Evolutionary conservation across 2,329 filamentous ascomycete genomes (phyloP).

Genomic region (Periconia sp.): DNA sequence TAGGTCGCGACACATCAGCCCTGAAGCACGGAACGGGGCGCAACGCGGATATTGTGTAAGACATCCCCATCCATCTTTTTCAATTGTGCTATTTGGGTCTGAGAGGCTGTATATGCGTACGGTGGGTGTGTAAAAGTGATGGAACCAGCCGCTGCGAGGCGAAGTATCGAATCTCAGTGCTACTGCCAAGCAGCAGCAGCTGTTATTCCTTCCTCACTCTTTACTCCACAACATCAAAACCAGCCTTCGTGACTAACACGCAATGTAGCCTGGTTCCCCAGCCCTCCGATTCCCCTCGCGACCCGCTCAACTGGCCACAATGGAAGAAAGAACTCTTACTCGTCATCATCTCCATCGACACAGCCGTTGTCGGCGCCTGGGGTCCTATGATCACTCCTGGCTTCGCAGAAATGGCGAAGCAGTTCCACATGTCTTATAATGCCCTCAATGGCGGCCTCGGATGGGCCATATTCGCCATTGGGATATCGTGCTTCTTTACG

Average conservation of each 20-base stretch:
- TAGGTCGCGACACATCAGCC: slow-evolving; percentile 25
- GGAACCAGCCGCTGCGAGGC: too few species aligned
- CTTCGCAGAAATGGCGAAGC: slow-evolving; percentile 17
- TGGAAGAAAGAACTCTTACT: slow-evolving; percentile 26
- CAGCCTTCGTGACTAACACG: too few species aligned
- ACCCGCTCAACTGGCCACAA: slow-evolving; percentile 25
- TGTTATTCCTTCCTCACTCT: too few species aligned
- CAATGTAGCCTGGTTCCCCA: slow-evolving; percentile 13
- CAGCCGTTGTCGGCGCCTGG: slow-evolving; percentile 24
- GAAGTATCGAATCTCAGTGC: too few species aligned
- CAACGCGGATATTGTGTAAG: slow-evolving; percentile 25
- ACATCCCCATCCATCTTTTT: too few species aligned
- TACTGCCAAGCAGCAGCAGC: too few species aligned
- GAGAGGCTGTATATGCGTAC: too few species aligned
- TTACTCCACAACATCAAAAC: too few species aligned
- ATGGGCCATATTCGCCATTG: slow-evolving; percentile 27
- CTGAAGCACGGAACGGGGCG: slow-evolving; percentile 31
- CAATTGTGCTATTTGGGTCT: too few species aligned
- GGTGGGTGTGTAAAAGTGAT: too few species aligned
- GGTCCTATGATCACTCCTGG: slow-evolving; percentile 24
- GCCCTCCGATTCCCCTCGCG: slow-evolving; percentile 13
- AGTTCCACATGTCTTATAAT: slow-evolving; percentile 24
- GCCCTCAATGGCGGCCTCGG: slow-evolving; percentile 17
- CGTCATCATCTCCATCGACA: slow-evolving; percentile 18
- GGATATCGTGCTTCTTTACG: slow-evolving; percentile 20